Evolutionary conservation across 371 early-diverging fungal genomes (phyloP), one percentile per base, ranked within the genome.

Genomic region (Actinomortierella wolfii): DNA sequence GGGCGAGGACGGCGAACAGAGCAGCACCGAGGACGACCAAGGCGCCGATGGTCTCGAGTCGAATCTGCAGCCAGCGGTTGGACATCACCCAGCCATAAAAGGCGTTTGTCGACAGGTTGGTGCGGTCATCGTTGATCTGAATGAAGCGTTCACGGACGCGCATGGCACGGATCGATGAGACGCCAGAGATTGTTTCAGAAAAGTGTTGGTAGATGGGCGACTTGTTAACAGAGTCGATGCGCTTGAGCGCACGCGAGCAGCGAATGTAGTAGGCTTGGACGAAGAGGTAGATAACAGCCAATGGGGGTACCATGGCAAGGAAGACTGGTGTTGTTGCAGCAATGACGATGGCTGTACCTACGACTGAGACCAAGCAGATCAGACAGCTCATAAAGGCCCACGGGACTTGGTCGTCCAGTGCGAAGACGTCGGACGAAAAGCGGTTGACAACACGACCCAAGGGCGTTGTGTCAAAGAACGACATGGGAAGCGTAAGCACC

Each of bases 151-250:
- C 63, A 46, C 80, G 77, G 51, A 69, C 80, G 25, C 81, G 77
- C 41, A 63, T 93, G 0, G 95, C 92, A 59, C 94, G 89, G 53
- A 94, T 91, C 5, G 91, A 89, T 1, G 85, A 77, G 0, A 89
- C 86, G 40, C 95, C 96, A 50, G 83, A 50, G 83, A 70, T 21
- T n/a, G 79, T 86, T 61, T 92, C 93, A 55, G 87, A 86, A 64
- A 95, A 91, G 51, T 92, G 90, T 15, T 92, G 85, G 66, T 90
- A 94, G 13, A 94, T 80, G 0, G 94, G 94, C 26, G 92, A 90
- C 56, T 89, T 83, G 5, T 89, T 83, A 5, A 87, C 78, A 0
- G 94, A 88, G 64, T 96, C 95, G 51, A 90, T 67, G 13, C 93
- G 87, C 77, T 93, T 92, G 40, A 91, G 70, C 53, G 89, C 86